Conservation (phyloP, 306 rosid species). For the Potentilla sterilis region DNA sequence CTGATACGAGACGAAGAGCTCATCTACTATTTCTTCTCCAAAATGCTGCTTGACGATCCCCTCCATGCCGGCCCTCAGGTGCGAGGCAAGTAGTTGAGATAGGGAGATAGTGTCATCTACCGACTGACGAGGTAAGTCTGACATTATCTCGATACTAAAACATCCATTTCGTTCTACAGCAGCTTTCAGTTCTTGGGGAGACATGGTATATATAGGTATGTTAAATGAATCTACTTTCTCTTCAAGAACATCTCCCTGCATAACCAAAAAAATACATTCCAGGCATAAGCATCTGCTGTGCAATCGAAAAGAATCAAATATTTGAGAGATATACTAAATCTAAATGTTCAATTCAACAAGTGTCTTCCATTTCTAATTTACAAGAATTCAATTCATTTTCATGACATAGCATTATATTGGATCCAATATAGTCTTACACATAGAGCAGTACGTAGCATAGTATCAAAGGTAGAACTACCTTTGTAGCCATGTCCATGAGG, state of each 20-base stretch:
- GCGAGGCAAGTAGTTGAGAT: background rate
- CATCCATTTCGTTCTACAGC: background rate
- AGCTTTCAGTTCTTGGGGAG: constrained; percentile 12
- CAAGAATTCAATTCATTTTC: too few species aligned
- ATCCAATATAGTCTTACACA: too few species aligned
- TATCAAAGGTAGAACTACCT: constrained; percentile 20
- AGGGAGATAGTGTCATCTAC: background rate
- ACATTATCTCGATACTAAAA: constrained; percentile 6
- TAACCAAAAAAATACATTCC: too few species aligned
- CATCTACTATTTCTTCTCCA: constrained; percentile 19
- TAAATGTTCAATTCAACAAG: too few species aligned
- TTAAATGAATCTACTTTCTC: constrained; percentile 5
- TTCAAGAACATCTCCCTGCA: background rate
- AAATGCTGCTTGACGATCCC: constrained; percentile 12
- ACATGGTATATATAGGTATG: constrained; percentile 5
- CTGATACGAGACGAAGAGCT: constrained; percentile 4
- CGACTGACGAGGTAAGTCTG: background rate
- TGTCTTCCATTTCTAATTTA: too few species aligned
- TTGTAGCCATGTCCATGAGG: constrained; percentile 24
- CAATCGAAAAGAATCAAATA: too few species aligned
- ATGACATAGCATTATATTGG: too few species aligned
- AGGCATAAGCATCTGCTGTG: background rate
- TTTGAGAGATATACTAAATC: too few species aligned
- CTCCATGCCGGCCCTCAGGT: background rate
- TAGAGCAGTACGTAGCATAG: too few species aligned